Evolutionary conservation across 345 rosid species (phyloP), one percentile per base, ranked within the genome.

Genomic region (Hirschfeldia incana): DNA sequence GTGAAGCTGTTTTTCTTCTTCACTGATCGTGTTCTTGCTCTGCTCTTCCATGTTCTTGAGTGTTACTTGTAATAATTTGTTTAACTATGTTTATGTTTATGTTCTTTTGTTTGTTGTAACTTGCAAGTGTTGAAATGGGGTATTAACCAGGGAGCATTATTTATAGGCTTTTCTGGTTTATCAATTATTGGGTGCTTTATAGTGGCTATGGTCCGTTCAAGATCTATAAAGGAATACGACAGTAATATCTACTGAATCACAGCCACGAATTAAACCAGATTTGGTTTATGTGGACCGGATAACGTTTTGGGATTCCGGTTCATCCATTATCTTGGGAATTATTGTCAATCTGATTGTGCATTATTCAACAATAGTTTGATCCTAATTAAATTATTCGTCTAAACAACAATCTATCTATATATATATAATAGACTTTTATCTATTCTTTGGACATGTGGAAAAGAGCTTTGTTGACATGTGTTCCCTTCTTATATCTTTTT

Each of bases 1-100:
- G 77, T 75, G 77, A 70, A 67, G 76, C 11, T 83, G 81, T 30
- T 67, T 82, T 30, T 76, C 84, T 76, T 78, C 78, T 65, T 80
- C 79, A 66, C 60, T 74, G 30, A 74, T 73, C 76, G 42, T 77
- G 74, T 83, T 77, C 26, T 81, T 72, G 53, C 67, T 73, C 65
- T 60, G 74, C 2, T 72, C 85, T 8, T 78, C 87, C 83, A 77
- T 85, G 57, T 69, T 80, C 67, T 29, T 74, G 69, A 59, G 51
- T 58, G 42, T 57, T 58, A 7, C 15, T 78, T 73, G 65, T 60
- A 61, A 60, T 65, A 9, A 4, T 60, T 46, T 59, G 1, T 37
- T 36, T 65, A 32, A 5, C n/a, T 32, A 65, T 80, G 0, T 6
- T 1, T 57, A 8, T 59, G 4, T 74, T 9, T 61, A 8, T 59